A percentile compares a stretch with the other conserved stretches of the same genome.
Conservation (phyloP, 1,284 basidiomycete genomes). For the Boletus subluridellus region DNA sequence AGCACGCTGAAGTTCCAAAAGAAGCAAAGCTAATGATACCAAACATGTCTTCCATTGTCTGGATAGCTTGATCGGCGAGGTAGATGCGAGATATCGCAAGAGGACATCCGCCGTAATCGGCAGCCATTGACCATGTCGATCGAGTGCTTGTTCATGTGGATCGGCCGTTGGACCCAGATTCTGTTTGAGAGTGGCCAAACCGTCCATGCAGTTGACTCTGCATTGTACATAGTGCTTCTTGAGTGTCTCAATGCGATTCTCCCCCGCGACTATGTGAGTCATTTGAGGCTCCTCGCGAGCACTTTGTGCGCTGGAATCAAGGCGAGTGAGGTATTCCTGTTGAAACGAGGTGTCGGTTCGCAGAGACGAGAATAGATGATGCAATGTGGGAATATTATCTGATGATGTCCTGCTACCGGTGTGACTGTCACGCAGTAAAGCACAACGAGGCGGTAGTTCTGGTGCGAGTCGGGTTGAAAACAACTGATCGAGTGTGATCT, state of each 20-base stretch:
- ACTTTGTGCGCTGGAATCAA: background rate
- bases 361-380: background rate
- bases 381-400: background rate
- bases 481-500: slow-evolving; percentile 1
- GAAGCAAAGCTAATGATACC: background rate
- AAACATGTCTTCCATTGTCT: slow-evolving; percentile 30
- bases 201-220: background rate
- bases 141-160: background rate
- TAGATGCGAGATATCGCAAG: slow-evolving; percentile 24
- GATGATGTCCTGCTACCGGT: background rate
- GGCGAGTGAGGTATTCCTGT: background rate
- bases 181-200: background rate
- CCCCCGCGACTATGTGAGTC: background rate
- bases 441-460: background rate
- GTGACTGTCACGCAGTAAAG: background rate
- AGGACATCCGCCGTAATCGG: slow-evolving; percentile 14
- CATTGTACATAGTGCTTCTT: background rate
- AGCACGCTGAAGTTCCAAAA: too few species aligned
- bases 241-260: background rate
- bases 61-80: background rate
- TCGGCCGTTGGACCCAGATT: too few species aligned
- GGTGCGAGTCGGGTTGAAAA: background rate
- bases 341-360: background rate
- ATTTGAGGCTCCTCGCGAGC: background rate
- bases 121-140: background rate